Evolutionary conservation across 2,329 filamentous ascomycete genomes (phyloP).

Genomic region (Ophiocordyceps camponoti-rufipedis): DNA sequence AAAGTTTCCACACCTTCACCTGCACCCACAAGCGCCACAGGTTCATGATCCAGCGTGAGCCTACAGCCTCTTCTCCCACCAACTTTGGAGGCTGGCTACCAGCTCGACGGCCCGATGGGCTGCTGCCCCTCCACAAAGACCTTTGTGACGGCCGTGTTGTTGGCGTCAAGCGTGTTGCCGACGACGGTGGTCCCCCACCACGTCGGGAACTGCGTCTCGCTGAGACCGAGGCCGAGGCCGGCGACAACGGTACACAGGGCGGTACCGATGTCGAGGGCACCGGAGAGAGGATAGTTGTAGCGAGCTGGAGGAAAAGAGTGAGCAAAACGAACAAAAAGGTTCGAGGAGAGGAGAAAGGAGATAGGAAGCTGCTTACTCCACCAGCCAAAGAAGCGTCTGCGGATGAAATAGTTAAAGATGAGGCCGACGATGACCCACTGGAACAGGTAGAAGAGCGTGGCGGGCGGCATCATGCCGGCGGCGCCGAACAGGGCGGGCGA

Average conservation of each 20-base stretch:
- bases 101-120: constrained; percentile 11
- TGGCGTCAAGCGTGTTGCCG: constrained; percentile 13
- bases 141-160: constrained; percentile 11
- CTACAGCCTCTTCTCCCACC: neutral
- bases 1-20: neutral
- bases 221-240: constrained; percentile 26
- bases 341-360: neutral
- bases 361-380: constrained; percentile 23
- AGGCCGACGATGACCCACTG: constrained; percentile 36
- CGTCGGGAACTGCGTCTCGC: constrained; percentile 20
- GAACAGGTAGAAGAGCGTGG: constrained; percentile 35
- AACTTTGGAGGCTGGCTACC: constrained; percentile 4
- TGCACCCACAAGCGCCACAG: neutral
- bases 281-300: constrained; percentile 42
- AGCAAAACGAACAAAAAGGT: neutral
- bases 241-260: constrained; percentile 37
- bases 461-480: constrained; percentile 30
- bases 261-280: constrained; percentile 38
- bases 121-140: constrained; percentile 8
- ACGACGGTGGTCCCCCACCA: constrained; percentile 27
- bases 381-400: constrained; percentile 31
- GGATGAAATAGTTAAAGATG: constrained; percentile 35
- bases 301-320: constrained; percentile 2
- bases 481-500: constrained; percentile 20
- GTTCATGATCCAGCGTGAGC: neutral